Percentiles rank a stretch among this genome's conserved stretches.
Conservation (phyloP, 2,329 filamentous ascomycete genomes). For the Fusarium austroafricanum region DNA sequence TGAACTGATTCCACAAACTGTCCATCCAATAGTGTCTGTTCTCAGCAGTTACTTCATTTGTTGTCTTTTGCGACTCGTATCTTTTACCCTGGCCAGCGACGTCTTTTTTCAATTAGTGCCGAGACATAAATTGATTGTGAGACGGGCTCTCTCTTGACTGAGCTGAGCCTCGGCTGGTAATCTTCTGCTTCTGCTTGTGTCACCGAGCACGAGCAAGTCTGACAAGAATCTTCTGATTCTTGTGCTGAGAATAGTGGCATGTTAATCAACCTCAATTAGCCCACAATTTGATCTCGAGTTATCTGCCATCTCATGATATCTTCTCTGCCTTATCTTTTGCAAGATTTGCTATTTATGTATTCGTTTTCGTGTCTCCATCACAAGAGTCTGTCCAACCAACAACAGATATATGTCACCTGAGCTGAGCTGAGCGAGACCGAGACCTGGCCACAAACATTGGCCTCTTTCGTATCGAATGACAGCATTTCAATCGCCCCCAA, state of each 20-base stretch:
- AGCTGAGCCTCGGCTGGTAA: conserved; percentile 22
- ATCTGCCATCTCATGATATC: conserved; percentile 4
- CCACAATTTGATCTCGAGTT: conserved; percentile 14
- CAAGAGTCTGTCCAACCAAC: background rate
- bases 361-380: conserved; percentile 20
- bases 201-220: conserved; percentile 5
- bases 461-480: conserved; percentile 7
- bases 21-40: conserved; percentile 1
- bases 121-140: conserved; percentile 11
- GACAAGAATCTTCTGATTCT: background rate
- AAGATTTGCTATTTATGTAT: background rate
- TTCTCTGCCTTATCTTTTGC: background rate
- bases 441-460: conserved; percentile 3
- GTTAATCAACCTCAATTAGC: conserved; percentile 29
- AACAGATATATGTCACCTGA: background rate
- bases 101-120: conserved; percentile 3
- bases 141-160: background rate
- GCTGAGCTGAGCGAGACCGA: too few relatives aligned
- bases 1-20: background rate
- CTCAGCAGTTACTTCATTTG: conserved; percentile 20
- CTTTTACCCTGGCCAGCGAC: background rate
- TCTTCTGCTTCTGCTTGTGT: conserved; percentile 16
- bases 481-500: conserved; percentile 9
- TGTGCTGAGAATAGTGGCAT: conserved; percentile 18
- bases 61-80: conserved; percentile 21